Conservation (phyloP, 2,329 filamentous ascomycete genomes). For the Sclerotinia trifoliorum region DNA sequence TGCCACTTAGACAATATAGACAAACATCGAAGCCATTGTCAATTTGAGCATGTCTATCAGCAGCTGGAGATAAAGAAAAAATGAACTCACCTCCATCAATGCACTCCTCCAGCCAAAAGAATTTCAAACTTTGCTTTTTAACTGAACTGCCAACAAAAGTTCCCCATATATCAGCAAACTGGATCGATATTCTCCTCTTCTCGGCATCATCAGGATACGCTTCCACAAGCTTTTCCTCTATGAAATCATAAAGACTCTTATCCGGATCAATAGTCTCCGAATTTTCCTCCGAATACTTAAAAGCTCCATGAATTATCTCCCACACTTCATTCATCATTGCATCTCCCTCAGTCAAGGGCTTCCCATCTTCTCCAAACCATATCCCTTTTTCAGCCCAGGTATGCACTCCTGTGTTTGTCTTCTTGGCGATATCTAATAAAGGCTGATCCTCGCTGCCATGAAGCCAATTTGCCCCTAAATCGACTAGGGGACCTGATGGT, state of each 20-base stretch:
- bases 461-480: conserved; percentile 40
- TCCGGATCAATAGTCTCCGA: conserved; percentile 48
- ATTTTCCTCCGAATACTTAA: conserved; percentile 52
- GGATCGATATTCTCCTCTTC: conserved; percentile 43
- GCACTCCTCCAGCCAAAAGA: conserved; percentile 58
- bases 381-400: conserved; percentile 48
- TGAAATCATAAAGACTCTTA: conserved; percentile 52
- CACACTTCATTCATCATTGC: conserved; percentile 46
- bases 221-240: conserved; percentile 50
- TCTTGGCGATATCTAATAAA: conserved; percentile 51
- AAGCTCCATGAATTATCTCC: conserved; percentile 53
- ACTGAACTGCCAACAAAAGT: conserved; percentile 53
- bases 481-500: conserved; percentile 34
- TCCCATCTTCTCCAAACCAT: conserved; percentile 45
- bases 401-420: conserved; percentile 48
- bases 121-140: conserved; percentile 53
- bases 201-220: conserved; percentile 41
- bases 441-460: conserved; percentile 45
- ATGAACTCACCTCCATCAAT: conserved; percentile 49
- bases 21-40: too few relatives aligned
- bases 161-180: conserved; percentile 49
- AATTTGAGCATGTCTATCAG: background rate
- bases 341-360: conserved; percentile 40
- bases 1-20: background rate
- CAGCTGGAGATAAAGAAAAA: too few relatives aligned